A percentile compares a stretch with the other conserved stretches of the same genome.
Evolutionary conservation across 108 stramenopile species (phyloP).

Genomic region (Seminavis robusta): DNA sequence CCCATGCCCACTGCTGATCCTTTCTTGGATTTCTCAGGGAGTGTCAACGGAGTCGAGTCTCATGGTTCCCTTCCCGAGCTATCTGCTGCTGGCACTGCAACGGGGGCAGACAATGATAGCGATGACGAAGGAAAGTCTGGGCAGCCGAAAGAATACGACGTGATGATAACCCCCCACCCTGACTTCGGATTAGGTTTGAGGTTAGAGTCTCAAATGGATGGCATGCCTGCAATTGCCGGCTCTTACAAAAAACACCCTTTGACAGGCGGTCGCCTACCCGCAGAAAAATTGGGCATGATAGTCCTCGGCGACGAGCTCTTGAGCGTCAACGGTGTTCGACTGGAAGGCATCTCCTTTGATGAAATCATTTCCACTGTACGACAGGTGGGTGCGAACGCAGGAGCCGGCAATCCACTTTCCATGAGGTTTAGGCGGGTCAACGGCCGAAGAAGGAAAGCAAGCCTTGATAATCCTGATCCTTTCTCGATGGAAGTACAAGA

Average conservation of each 20-base stretch:
- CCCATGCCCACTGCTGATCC: conserved; percentile 75
- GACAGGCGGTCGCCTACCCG: conserved; percentile 77
- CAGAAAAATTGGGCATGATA: conserved; percentile 76
- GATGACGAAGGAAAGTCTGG: conserved; percentile 22
- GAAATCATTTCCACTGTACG: conserved; percentile 77
- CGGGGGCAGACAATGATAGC: conserved; percentile 8
- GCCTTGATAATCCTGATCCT: too few species aligned
- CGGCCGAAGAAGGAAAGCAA: too few species aligned
- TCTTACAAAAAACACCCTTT: conserved; percentile 85
- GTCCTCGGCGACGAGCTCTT: conserved; percentile 75
- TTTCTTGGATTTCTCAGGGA: conserved; percentile 21
- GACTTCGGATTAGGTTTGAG: conserved; percentile 84
- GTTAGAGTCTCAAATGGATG: conserved; percentile 69
- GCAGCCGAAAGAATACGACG: conserved; percentile 52
- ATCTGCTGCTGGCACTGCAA: too few species aligned
- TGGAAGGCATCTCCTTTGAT: conserved; percentile 72
- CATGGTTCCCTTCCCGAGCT: too few species aligned
- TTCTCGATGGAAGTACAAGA: too few species aligned
- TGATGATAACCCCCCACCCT: conserved; percentile 69
- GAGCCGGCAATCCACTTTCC: conserved; percentile 45
- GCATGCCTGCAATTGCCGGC: conserved; percentile 78
- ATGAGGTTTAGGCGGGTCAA: conserved; percentile 70
- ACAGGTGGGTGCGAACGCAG: conserved; percentile 58
- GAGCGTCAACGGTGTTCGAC: conserved; percentile 64
- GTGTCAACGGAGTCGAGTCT: neutral